A percentile compares a stretch with the other conserved stretches of the same genome.
phyloP scores from a whole-genome alignment of 768 basidiomycete genomes.

The Serendipita indica region DNA sequence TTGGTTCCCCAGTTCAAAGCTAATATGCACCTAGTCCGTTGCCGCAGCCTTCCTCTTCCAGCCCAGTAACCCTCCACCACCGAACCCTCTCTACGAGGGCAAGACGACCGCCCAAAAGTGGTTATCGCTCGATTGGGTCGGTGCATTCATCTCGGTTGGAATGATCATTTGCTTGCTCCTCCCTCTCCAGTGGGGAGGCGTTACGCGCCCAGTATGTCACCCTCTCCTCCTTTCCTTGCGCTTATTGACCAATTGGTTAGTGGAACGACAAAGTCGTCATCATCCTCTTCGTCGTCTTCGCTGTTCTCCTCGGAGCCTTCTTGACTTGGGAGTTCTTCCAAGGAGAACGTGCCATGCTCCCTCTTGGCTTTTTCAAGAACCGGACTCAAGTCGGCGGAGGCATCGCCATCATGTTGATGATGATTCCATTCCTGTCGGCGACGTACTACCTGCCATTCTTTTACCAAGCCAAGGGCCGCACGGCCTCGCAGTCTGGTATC shows the following conservation, averaged over 20 bases:
- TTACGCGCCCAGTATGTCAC: slow-evolving; percentile 27
- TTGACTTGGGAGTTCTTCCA: slow-evolving; percentile 23
- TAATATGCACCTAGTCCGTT: background rate
- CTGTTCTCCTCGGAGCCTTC: slow-evolving; percentile 21
- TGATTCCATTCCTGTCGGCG: slow-evolving; percentile 9
- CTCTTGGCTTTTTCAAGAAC: slow-evolving; percentile 21
- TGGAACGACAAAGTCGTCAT: slow-evolving; percentile 30
- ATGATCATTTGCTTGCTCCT: slow-evolving; percentile 28
- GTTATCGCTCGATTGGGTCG: slow-evolving; percentile 27
- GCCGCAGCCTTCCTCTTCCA: background rate
- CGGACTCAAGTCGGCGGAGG: slow-evolving; percentile 17
- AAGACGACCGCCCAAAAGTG: slow-evolving; percentile 13
- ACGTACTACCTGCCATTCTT: slow-evolving; percentile 8
- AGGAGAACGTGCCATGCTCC: slow-evolving; percentile 25
- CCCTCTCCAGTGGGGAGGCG: slow-evolving; percentile 35
- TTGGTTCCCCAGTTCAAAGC: background rate
- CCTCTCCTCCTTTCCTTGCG: too few species aligned
- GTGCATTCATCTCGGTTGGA: slow-evolving; percentile 25
- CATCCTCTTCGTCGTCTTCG: slow-evolving; percentile 17
- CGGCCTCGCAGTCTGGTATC: slow-evolving; percentile 23
- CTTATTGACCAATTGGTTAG: too few species aligned
- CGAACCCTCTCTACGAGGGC: background rate
- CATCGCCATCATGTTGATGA: slow-evolving; percentile 20
- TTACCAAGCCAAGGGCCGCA: slow-evolving; percentile 22
- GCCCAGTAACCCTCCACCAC: slow-evolving; percentile 2